Evolutionary conservation across 2,329 filamentous ascomycete species (phyloP), one percentile per base, ranked within the genome.

Genomic region (Zalaria sp.): DNA sequence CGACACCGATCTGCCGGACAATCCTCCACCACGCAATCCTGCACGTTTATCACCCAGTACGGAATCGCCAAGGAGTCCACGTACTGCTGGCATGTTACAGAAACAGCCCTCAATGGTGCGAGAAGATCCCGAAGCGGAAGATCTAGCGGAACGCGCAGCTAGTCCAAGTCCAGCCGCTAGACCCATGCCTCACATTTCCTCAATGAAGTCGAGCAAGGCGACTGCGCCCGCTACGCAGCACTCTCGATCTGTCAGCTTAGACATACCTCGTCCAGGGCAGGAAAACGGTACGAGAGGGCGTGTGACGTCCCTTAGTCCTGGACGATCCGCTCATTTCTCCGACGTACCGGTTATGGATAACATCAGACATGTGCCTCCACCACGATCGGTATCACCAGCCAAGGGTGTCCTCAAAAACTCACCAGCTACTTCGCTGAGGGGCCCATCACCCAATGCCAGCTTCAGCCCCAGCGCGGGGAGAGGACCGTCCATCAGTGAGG

Each of bases 391-490:
- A 7, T 87, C 83, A 0, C 83, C 83, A 6, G 77, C 77, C 37
- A 89, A 89, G 57, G 86, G 83, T 1, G 83, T 82, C 2, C 55
- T 88, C 47, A 88, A 88, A 56, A 68, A 77, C 27, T 68, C 66
- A 1, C 76, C 74, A 38, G 71, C 76, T 2, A 67, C 72, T 1
- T 67, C 65, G 0, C 47, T 64, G 7, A 57, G 66, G 11, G 59
- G 56, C 5, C 55, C 49, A 32, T 69, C 66, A 11, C 67, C 43
- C 53, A 44, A 41, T 25, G 69, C 47, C 51, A 65, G 29, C 71
- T 76, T 41, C 68, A 77, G 37, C 63, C 71, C 37, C 63, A 69
- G 39, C 26, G 51, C 43, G 53, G 65, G 25, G 69, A 49, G 59
- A 56, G 35, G 69, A 28, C 58, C 67, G 4, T 54, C 65, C 1